Conservation (phyloP, 1,139 yeast genomes). For the Sugiyamaella grinbergsii region DNA sequence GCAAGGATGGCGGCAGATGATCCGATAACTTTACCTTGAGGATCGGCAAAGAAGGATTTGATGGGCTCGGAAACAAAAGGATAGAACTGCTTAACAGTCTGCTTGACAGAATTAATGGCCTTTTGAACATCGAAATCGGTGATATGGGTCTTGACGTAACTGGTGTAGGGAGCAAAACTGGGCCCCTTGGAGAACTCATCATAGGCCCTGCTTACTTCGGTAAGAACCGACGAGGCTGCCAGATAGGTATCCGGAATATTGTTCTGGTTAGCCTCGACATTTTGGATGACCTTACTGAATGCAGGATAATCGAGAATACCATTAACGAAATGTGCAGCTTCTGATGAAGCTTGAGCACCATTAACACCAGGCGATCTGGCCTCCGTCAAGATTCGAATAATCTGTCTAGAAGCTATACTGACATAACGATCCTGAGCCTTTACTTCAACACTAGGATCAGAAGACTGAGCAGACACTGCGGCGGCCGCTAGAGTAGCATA, state of each 20-base stretch:
- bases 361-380: slow-evolving; percentile 26
- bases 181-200: slow-evolving; percentile 30
- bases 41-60: slow-evolving; percentile 30
- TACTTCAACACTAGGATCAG: slow-evolving; percentile 8
- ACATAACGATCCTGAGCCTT: slow-evolving; percentile 16
- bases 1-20: slow-evolving; percentile 29
- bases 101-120: slow-evolving; percentile 19
- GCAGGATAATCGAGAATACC: slow-evolving; percentile 30
- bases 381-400: slow-evolving; percentile 23
- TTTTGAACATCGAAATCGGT: slow-evolving; percentile 31
- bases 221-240: slow-evolving; percentile 22
- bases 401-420: slow-evolving; percentile 19
- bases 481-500: slow-evolving; percentile 22
- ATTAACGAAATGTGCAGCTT: slow-evolving; percentile 30
- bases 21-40: slow-evolving; percentile 27
- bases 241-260: slow-evolving; percentile 5
- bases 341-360: slow-evolving; percentile 33
- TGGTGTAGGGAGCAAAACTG: slow-evolving; percentile 30
- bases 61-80: slow-evolving; percentile 23
- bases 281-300: slow-evolving; percentile 26
- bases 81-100: slow-evolving; percentile 18
- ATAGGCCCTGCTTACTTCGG: slow-evolving; percentile 30
- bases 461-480: slow-evolving; percentile 24
- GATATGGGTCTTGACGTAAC: slow-evolving; percentile 30
- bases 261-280: slow-evolving; percentile 22